Evolutionary conservation across 106 monocot species (phyloP).

Genomic region (Amphibolis antarctica): DNA sequence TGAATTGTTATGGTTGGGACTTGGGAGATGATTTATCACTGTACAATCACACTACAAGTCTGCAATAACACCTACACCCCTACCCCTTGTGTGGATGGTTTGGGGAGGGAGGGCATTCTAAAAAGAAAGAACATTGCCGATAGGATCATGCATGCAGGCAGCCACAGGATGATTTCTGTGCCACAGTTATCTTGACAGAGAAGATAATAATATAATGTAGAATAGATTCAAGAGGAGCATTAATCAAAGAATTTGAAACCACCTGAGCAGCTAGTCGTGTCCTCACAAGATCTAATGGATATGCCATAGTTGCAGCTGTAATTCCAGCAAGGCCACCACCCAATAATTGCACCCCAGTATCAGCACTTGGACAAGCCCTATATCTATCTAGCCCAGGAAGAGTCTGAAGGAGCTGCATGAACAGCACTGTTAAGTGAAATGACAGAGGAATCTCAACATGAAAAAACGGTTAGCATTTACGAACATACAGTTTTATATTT

Average conservation of each 20-base stretch:
- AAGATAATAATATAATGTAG: neutral
- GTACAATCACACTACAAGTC: too few relatives aligned
- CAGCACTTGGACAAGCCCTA: slow-evolving; percentile 33
- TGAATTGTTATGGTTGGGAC: too few relatives aligned
- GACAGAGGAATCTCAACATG: neutral
- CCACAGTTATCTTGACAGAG: too few relatives aligned
- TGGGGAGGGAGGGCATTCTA: too few relatives aligned
- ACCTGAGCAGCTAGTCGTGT: slow-evolving; percentile 94
- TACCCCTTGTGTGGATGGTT: too few relatives aligned
- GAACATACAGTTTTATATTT: slow-evolving; percentile 63
- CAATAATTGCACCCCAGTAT: slow-evolving; percentile 47
- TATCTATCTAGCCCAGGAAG: slow-evolving; percentile 51
- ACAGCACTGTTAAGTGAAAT: neutral
- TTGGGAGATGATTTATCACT: too few relatives aligned
- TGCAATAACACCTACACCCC: too few relatives aligned
- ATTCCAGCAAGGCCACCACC: slow-evolving; percentile 81
- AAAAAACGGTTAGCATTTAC: neutral
- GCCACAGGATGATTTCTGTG: too few relatives aligned
- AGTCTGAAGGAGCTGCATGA: slow-evolving; percentile 50
- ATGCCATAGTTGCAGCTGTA: slow-evolving; percentile 81
- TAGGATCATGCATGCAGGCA: too few relatives aligned
- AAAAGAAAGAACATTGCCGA: too few relatives aligned
- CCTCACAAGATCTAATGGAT: slow-evolving; percentile 88
- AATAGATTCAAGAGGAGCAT: neutral
- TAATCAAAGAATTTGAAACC: neutral